phyloP scores from a whole-genome alignment of 73 alveolate species.

The Effrenium voratum region DNA sequence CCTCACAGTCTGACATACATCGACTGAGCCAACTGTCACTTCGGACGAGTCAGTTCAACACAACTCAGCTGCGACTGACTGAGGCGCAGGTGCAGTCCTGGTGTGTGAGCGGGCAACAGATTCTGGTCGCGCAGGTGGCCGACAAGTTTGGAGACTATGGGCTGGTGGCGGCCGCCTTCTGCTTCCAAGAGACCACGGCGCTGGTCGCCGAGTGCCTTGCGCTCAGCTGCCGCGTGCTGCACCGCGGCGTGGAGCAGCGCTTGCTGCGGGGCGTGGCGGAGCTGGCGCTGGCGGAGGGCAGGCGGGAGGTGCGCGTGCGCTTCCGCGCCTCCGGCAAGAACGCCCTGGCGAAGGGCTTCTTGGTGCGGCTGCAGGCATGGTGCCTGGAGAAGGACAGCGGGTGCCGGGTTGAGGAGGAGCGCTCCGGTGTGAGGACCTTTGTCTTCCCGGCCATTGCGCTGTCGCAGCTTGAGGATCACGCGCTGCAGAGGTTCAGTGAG shows the following conservation, averaged over 20 bases:
- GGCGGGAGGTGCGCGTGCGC: neutral
- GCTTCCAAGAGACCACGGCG: neutral
- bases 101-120: neutral
- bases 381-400: neutral
- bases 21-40: constrained; percentile 29
- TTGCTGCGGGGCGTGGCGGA: neutral
- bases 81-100: constrained; percentile 17
- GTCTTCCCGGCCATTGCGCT: neutral
- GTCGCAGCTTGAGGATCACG: neutral
- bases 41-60: constrained; percentile 75
- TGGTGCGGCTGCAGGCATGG: constrained; percentile 30
- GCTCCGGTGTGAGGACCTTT: constrained; percentile 17
- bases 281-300: constrained; percentile 9
- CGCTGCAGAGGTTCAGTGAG: neutral
- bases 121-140: constrained; percentile 20
- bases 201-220: constrained; percentile 28
- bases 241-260: constrained; percentile 34
- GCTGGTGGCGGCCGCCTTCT: constrained; percentile 15
- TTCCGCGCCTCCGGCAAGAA: constrained; percentile 55
- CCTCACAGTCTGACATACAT: neutral
- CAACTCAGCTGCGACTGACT: constrained; percentile 83
- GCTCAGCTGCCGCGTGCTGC: constrained; percentile 43
- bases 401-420: too few species aligned
- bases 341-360: constrained; percentile 19
- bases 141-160: constrained; percentile 24